phyloP scores from a whole-genome alignment of 257 asterid species.

The Penstemon newberryi region DNA sequence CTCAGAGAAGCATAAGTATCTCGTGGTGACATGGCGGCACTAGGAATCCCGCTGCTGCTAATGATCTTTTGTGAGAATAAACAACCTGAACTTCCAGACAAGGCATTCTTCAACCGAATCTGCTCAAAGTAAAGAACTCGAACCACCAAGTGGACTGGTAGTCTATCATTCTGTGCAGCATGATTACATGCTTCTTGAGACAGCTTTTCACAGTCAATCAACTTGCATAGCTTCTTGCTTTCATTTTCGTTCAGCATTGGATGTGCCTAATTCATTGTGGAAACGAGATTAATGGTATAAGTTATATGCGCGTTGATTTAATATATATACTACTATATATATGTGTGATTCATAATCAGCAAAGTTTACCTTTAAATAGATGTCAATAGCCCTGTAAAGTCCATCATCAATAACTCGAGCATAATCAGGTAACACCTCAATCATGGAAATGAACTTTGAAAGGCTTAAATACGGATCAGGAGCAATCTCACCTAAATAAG shows the following conservation, averaged over 20 bases:
- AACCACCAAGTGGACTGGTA: constrained; percentile 57
- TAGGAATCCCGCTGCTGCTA: too few relatives aligned
- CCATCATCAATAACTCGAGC: constrained; percentile 82
- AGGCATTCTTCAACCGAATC: constrained; percentile 50
- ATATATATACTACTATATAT: too few relatives aligned
- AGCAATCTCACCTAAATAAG: constrained; percentile 87
- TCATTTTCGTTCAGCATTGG: constrained; percentile 39
- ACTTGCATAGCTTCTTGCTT: constrained; percentile 56
- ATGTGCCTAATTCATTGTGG: constrained; percentile 42
- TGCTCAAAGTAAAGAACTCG: constrained; percentile 62
- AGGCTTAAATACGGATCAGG: constrained; percentile 72
- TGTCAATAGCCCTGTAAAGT: constrained; percentile 83
- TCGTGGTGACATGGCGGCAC: constrained; percentile 44
- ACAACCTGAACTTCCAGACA: background rate
- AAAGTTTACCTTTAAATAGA: constrained; percentile 71
- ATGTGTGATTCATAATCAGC: too few relatives aligned
- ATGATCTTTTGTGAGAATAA: too few relatives aligned
- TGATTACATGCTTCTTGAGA: constrained; percentile 72
- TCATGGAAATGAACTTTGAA: constrained; percentile 72
- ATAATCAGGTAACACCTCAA: constrained; percentile 81
- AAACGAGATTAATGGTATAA: too few relatives aligned
- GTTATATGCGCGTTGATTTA: too few relatives aligned
- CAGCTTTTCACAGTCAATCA: constrained; percentile 63
- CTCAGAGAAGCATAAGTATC: constrained; percentile 60
- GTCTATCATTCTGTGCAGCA: constrained; percentile 67